A percentile compares a stretch with the other conserved stretches of the same genome.
Conservation (phyloP, 768 basidiomycete species). For the Phanerodontia chrysosporium region DNA sequence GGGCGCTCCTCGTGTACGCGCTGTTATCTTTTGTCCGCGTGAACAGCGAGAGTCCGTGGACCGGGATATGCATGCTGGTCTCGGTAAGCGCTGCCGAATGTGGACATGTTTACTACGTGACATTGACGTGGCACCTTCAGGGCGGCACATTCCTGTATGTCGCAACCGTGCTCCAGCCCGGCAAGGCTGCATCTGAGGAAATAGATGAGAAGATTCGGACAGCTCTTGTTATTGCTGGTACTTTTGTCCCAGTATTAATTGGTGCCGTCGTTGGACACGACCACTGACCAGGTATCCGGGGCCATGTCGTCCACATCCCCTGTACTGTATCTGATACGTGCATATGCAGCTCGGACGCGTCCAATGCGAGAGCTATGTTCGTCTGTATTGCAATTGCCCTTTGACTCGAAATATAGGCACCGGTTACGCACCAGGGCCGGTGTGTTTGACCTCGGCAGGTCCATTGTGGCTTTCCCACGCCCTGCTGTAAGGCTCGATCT, state of each 20-base stretch:
- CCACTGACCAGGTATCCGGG: neutral
- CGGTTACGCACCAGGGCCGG: neutral
- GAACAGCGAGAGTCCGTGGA: conserved; percentile 46
- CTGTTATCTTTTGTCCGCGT: conserved; percentile 54
- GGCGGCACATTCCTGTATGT: conserved; percentile 95
- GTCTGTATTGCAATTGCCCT: neutral
- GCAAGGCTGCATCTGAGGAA: conserved; percentile 34
- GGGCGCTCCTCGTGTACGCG: conserved; percentile 73
- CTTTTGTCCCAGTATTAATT: conserved; percentile 65
- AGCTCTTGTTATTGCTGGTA: conserved; percentile 56
- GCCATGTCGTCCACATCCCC: neutral
- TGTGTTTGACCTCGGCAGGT: neutral
- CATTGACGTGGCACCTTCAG: no score
- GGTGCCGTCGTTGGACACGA: conserved; percentile 60
- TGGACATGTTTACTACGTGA: no score
- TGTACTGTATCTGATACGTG: neutral
- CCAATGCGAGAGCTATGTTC: neutral
- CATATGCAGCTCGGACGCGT: neutral
- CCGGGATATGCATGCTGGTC: conserved; percentile 75
- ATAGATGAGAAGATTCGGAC: conserved; percentile 45
- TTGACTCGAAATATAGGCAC: neutral
- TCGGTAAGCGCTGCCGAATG: conserved; percentile 47
- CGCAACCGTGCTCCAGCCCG: conserved; percentile 82
- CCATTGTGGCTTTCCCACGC: neutral
- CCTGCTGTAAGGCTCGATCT: neutral